Evolutionary conservation across 2,329 filamentous ascomycete genomes (phyloP).

Genomic region (Xylariaceae sp.): DNA sequence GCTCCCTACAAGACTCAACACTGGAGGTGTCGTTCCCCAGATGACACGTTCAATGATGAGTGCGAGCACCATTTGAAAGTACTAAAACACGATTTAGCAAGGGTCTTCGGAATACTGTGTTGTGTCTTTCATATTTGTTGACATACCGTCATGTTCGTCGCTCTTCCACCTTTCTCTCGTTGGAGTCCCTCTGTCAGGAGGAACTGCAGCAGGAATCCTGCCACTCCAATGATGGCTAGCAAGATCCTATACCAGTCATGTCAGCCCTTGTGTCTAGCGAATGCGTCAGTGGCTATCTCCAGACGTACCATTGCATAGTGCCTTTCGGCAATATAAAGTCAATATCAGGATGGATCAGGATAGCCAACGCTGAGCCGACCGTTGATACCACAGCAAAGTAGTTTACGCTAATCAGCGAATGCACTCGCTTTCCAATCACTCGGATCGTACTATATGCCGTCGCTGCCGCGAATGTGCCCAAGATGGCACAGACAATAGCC

Average conservation of each 20-base stretch:
- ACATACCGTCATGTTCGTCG: constrained; percentile 46
- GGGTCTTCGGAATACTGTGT: not conserved
- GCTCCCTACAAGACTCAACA: constrained; percentile 48
- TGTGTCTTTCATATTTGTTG: not conserved
- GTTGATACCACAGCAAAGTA: constrained; percentile 76
- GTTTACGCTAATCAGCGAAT: constrained; percentile 78
- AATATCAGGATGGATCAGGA: constrained; percentile 55
- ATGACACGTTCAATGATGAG: constrained; percentile 50
- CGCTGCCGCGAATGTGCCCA: constrained; percentile 74
- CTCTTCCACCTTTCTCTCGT: constrained; percentile 63
- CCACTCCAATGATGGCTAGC: constrained; percentile 66
- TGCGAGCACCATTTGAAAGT: constrained; percentile 43
- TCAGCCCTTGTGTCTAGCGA: too few species aligned
- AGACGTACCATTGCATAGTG: constrained; percentile 54
- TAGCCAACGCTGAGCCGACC: constrained; percentile 66
- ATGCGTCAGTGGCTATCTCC: not conserved
- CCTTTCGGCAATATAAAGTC: constrained; percentile 46
- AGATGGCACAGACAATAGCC: constrained; percentile 69
- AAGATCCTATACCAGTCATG: constrained; percentile 54
- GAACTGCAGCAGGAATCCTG: constrained; percentile 81
- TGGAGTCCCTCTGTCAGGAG: constrained; percentile 75
- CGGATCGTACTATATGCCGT: constrained; percentile 76
- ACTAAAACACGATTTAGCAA: constrained; percentile 32
- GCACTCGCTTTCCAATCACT: constrained; percentile 75
- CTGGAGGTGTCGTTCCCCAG: constrained; percentile 51